Conservation (phyloP, 1,284 basidiomycete genomes). For the Ganoderma resinaceum region DNA sequence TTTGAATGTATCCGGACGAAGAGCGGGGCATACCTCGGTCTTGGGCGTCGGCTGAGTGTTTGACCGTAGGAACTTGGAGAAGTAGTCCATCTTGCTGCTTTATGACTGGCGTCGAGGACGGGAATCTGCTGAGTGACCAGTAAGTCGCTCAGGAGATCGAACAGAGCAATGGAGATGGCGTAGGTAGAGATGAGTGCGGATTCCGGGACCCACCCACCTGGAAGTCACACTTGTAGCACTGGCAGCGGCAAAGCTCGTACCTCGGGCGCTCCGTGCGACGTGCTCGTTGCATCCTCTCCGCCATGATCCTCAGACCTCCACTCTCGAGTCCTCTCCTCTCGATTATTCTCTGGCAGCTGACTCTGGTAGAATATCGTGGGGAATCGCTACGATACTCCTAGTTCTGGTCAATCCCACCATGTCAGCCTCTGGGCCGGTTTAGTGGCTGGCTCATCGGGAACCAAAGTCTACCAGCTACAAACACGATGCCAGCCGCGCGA, state of each 20-base stretch:
- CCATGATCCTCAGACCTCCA: not conserved
- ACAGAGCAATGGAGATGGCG: not conserved
- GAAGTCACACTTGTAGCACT: not conserved
- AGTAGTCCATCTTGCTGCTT: constrained; percentile 73
- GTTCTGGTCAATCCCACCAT: not conserved
- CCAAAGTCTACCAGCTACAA: not conserved
- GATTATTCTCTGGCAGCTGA: not conserved
- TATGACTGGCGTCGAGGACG: not conserved
- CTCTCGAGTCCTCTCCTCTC: not conserved
- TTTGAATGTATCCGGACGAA: not conserved
- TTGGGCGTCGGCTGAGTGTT: constrained; percentile 58
- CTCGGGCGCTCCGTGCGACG: not conserved
- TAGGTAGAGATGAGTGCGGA: not conserved
- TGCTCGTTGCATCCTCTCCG: not conserved
- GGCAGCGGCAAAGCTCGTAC: not conserved
- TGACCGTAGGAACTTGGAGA: constrained; percentile 78
- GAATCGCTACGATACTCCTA: not conserved
- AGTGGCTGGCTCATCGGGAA: not conserved
- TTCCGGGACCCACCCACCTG: not conserved
- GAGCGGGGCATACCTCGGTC: constrained; percentile 40
- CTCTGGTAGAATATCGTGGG: not conserved
- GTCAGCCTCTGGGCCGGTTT: not conserved
- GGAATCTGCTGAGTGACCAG: too few species aligned
- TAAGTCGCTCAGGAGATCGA: too few species aligned
- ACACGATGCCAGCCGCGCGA: not conserved